Evolutionary conservation across 2,329 filamentous ascomycete species (phyloP).

Genomic region (Penicillium sp.): DNA sequence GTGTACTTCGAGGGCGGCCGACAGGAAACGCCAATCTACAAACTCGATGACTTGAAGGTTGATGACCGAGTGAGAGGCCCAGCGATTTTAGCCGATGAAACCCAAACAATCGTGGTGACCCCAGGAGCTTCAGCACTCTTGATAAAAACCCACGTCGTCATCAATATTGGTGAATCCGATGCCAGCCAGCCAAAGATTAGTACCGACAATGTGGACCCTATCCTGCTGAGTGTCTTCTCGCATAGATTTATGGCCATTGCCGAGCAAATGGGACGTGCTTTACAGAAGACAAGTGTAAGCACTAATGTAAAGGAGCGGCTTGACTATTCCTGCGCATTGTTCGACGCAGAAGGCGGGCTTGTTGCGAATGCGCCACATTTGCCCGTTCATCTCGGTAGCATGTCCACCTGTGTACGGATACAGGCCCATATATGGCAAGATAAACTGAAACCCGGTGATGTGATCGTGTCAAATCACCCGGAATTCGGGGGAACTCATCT

Average conservation of each 20-base stretch:
- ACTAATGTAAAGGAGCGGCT: conserved; percentile 77
- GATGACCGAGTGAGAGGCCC: conserved; percentile 75
- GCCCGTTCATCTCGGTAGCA: conserved; percentile 74
- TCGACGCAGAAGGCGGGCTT: conserved; percentile 69
- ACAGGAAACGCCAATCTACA: conserved; percentile 76
- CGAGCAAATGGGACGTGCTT: conserved; percentile 75
- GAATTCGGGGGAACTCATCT: conserved; percentile 79
- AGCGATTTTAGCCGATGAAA: conserved; percentile 73
- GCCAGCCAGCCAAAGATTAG: conserved; percentile 30
- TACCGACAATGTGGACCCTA: conserved; percentile 64
- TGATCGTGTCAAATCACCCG: conserved; percentile 77
- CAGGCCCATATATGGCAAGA: conserved; percentile 73
- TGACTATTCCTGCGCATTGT: conserved; percentile 78
- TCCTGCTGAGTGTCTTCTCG: conserved; percentile 74
- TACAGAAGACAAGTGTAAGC: conserved; percentile 71
- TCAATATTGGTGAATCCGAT: conserved; percentile 34
- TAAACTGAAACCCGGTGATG: conserved; percentile 70
- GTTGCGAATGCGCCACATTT: conserved; percentile 69
- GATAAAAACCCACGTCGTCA: conserved; percentile 39
- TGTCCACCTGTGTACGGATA: conserved; percentile 74
- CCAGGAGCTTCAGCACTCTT: conserved; percentile 39
- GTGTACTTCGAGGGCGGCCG: conserved; percentile 86
- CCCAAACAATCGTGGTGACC: conserved; percentile 47
- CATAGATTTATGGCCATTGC: conserved; percentile 84
- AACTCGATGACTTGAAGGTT: conserved; percentile 68